Evolutionary conservation across 495 filamentous ascomycete genomes (phyloP).

Genomic region (Extremus antarcticus): DNA sequence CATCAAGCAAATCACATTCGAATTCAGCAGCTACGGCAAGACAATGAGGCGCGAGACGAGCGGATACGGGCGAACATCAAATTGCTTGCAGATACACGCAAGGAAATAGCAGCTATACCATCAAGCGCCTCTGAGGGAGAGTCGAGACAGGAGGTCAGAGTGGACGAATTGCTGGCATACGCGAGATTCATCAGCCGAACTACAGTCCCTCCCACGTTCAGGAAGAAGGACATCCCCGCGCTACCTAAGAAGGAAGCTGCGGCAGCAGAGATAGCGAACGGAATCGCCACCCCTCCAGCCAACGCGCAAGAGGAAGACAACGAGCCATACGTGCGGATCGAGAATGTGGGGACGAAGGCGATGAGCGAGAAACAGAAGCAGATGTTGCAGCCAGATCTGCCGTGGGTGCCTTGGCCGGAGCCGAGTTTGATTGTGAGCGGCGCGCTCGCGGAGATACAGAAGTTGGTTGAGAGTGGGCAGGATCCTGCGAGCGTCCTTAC

Average conservation of each 20-base stretch:
- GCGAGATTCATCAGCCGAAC: constrained; percentile 63
- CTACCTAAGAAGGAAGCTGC: constrained; percentile 15
- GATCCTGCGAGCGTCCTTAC: constrained; percentile 43
- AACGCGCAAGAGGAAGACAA: background rate
- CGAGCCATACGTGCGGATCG: background rate
- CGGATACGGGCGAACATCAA: constrained; percentile 50
- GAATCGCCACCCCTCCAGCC: constrained; percentile 8
- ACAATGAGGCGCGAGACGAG: constrained; percentile 44
- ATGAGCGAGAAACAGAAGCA: constrained; percentile 23
- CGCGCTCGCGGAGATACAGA: constrained; percentile 47
- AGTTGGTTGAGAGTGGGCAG: constrained; percentile 43
- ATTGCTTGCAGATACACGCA: constrained; percentile 52
- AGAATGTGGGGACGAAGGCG: constrained; percentile 2
- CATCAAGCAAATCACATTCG: constrained; percentile 59
- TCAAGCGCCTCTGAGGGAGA: constrained; percentile 39
- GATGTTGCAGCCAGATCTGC: constrained; percentile 39
- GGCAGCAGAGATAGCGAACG: constrained; percentile 7
- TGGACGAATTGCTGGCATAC: constrained; percentile 57
- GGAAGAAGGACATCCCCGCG: constrained; percentile 23
- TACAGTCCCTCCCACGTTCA: constrained; percentile 55
- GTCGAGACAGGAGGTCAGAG: constrained; percentile 38
- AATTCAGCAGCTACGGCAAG: constrained; percentile 49
- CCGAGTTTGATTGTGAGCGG: constrained; percentile 53
- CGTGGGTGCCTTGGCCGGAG: constrained; percentile 58
- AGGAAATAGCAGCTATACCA: constrained; percentile 49